Percentiles rank a stretch among this genome's conserved stretches.
Conservation (phyloP, 805 yeast genomes). For the Sugiyamaella americana region DNA sequence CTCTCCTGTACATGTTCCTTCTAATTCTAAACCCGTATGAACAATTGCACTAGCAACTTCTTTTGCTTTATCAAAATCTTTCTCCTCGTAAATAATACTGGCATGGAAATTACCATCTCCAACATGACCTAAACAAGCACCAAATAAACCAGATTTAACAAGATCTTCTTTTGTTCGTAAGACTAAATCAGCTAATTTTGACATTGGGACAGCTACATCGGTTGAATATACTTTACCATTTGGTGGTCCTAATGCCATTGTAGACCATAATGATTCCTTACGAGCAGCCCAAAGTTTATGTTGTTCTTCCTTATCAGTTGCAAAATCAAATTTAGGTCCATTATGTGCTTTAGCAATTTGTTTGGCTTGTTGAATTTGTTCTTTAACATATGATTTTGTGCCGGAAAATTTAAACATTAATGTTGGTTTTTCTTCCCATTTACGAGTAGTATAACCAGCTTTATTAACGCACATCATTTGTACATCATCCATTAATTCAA, state of each 20-base stretch:
- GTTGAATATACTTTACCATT: conserved; percentile 81
- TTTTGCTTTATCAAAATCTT: conserved; percentile 45
- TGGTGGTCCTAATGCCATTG: conserved; percentile 57
- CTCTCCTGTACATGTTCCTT: conserved; percentile 88
- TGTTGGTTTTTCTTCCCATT: conserved; percentile 66
- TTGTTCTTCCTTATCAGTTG: conserved; percentile 55
- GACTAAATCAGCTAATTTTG: conserved; percentile 55
- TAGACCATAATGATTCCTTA: conserved; percentile 69
- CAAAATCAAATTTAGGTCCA: conserved; percentile 54
- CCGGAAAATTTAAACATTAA: conserved; percentile 67
- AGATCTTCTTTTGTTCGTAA: conserved; percentile 60
- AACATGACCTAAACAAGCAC: conserved; percentile 77
- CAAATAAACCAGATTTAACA: conserved; percentile 47
- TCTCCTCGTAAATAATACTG: conserved; percentile 52
- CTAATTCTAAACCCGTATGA: conserved; percentile 56
- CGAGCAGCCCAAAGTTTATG: conserved; percentile 80
- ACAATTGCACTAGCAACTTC: conserved; percentile 66
- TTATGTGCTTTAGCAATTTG: conserved; percentile 42
- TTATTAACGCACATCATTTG: conserved; percentile 69
- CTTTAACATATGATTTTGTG: conserved; percentile 43
- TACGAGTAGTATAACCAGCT: conserved; percentile 47
- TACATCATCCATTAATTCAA: conserved; percentile 68
- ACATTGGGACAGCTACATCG: conserved; percentile 86
- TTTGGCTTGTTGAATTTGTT: conserved; percentile 46
- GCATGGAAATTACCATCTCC: conserved; percentile 93